phyloP scores from a whole-genome alignment of 805 yeast genomes.

The Cyberlindnera euphorbiiphila region DNA sequence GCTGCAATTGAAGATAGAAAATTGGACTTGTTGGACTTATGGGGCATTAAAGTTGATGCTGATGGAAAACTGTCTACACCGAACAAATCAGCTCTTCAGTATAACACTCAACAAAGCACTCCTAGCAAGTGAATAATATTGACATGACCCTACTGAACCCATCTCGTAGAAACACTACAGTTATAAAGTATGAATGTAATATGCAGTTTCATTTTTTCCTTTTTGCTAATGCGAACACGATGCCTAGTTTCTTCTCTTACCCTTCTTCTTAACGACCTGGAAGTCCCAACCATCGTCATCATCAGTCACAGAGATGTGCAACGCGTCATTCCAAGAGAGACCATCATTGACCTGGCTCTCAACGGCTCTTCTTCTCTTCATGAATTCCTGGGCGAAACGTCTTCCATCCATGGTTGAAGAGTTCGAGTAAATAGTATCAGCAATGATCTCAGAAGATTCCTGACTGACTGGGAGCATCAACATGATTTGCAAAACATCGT shows the following conservation, averaged over 20 bases:
- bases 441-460: constrained; percentile 80
- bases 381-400: constrained; percentile 86
- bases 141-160: too few species aligned
- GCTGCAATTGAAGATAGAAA: constrained; percentile 38
- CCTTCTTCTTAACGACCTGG: constrained; percentile 62
- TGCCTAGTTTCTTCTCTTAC: constrained; percentile 38
- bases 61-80: constrained; percentile 21
- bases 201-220: too few species aligned
- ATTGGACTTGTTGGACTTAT: constrained; percentile 28
- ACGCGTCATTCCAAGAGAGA: constrained; percentile 72
- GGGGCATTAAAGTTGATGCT: constrained; percentile 27
- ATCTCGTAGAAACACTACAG: too few species aligned
- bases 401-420: constrained; percentile 92
- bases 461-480: constrained; percentile 71
- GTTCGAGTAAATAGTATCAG: constrained; percentile 87
- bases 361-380: constrained; percentile 68
- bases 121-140: too few species aligned
- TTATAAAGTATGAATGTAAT: too few species aligned
- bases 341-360: constrained; percentile 51
- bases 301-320: constrained; percentile 38
- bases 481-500: constrained; percentile 76
- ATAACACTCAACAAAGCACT: too few species aligned
- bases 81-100: constrained; percentile 11
- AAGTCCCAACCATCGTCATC: constrained; percentile 55
- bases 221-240: too few species aligned